phyloP scores from a whole-genome alignment of 441 rosid species.

The Pelargonium citronellum region DNA sequence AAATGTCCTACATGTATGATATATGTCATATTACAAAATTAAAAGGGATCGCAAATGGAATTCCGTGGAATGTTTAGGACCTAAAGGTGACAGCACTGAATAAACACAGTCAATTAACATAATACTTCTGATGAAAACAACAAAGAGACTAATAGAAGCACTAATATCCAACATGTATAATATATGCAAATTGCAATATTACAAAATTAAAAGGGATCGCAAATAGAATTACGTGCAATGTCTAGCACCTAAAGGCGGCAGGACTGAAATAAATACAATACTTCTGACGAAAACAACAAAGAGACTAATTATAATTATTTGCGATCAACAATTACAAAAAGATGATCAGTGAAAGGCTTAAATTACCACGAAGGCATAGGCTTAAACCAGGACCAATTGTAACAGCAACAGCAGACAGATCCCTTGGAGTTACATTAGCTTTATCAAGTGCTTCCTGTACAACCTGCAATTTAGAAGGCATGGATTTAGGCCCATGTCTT shows the following conservation, averaged over 20 bases:
- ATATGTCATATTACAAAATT: not conserved
- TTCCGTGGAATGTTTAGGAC: not conserved
- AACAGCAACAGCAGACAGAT: slow-evolving; percentile 96
- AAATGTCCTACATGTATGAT: not conserved
- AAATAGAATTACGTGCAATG: not conserved
- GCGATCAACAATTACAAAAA: not conserved
- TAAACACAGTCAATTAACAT: not conserved
- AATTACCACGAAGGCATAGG: slow-evolving; percentile 88
- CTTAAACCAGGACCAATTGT: slow-evolving; percentile 97
- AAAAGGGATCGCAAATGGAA: not conserved
- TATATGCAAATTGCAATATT: not conserved
- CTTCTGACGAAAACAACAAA: not conserved
- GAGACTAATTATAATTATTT: not conserved
- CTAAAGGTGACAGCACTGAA: not conserved
- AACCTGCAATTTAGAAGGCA: slow-evolving; percentile 42
- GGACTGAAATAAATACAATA: not conserved
- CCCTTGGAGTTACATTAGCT: slow-evolving; percentile 54
- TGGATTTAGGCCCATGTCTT: not conserved
- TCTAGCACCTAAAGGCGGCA: not conserved
- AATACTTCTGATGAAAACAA: not conserved
- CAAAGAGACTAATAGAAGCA: not conserved
- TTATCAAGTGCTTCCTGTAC: slow-evolving; percentile 71
- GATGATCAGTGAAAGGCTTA: not conserved
- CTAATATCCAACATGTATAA: not conserved
- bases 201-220: not conserved